Percentiles rank a stretch among this genome's conserved stretches.
These are phyloP conservation scores for Psilocybe cyanescens DNA, from an alignment of 768 basidiomycete species.

Conservation along the genomic window DNA sequence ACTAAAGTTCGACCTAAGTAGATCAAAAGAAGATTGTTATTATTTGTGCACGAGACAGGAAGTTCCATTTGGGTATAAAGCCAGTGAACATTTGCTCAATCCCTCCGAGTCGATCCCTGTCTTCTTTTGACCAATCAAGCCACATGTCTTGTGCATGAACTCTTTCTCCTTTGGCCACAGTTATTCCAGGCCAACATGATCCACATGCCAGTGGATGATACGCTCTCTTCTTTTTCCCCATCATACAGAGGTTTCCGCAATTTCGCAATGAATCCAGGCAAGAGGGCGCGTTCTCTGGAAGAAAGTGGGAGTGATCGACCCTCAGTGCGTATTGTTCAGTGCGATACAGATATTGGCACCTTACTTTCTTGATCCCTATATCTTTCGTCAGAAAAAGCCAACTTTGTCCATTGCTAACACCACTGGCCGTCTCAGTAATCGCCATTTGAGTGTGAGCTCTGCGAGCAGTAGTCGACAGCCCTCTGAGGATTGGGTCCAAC, in stretches of 20 bases:
- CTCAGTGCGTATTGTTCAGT: constrained; percentile 37
- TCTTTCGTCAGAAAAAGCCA: constrained; percentile 56
- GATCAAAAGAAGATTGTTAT: constrained; percentile 3
- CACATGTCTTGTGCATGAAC: constrained; percentile 18
- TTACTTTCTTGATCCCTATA: constrained; percentile 2
- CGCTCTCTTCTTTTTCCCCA: constrained; percentile 41
- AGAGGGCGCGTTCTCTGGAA: constrained; percentile 68
- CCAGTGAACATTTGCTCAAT: no score
- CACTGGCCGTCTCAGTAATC: constrained; percentile 16
- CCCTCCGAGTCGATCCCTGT: not conserved
- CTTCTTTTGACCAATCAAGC: not conserved
- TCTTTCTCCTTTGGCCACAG: constrained; percentile 7
- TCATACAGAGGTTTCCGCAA: constrained; percentile 40
- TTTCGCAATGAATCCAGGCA: constrained; percentile 32
- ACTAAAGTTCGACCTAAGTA: not conserved
- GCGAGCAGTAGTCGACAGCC: constrained; percentile 42
- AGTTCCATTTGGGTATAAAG: not conserved
- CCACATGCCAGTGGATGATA: constrained; percentile 56
- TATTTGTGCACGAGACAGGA: constrained; percentile 2
- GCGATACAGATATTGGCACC: not conserved
- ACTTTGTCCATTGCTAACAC: constrained; percentile 37
- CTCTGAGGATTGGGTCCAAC: constrained; percentile 78
- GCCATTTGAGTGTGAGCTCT: constrained; percentile 25
- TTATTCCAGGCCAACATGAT: constrained; percentile 28
- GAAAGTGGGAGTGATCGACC: constrained; percentile 52